These are phyloP conservation scores for Aureobasidium sp. DNA, from an alignment of 2,329 filamentous ascomycete genomes.

Conservation along the genomic window DNA sequence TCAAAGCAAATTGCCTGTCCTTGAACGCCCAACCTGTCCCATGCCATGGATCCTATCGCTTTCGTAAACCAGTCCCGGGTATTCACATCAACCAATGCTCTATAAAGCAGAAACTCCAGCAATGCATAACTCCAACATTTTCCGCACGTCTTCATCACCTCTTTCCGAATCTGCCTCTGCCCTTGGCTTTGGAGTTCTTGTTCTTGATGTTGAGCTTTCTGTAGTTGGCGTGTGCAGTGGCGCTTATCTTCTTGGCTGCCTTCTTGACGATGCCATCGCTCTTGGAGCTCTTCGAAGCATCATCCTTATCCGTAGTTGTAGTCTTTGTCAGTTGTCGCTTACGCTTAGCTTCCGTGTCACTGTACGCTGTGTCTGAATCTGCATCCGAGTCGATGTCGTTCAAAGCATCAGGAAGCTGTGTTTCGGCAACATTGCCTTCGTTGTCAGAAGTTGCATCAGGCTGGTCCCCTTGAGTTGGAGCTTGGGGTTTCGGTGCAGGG, in stretches of 20 bases:
- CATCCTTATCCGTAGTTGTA: slow-evolving; percentile 18
- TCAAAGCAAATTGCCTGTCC: neutral
- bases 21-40: neutral
- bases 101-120: neutral
- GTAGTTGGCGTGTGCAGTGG: slow-evolving; percentile 40
- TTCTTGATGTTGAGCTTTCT: slow-evolving; percentile 42
- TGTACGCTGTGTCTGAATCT: slow-evolving; percentile 4
- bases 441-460: neutral
- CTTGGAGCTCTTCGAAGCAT: slow-evolving; percentile 11
- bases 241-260: slow-evolving; percentile 35
- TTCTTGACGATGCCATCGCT: slow-evolving; percentile 22
- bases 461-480: slow-evolving; percentile 13
- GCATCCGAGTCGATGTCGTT: neutral
- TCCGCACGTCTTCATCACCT: slow-evolving; percentile 13
- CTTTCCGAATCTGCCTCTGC: slow-evolving; percentile 30
- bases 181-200: slow-evolving; percentile 35
- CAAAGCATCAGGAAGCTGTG: neutral
- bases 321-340: neutral
- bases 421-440: slow-evolving; percentile 8
- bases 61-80: neutral
- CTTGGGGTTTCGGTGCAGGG: slow-evolving; percentile 24
- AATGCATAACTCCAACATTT: neutral
- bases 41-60: neutral
- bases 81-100: neutral
- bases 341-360: slow-evolving; percentile 9